Conservation (phyloP, 208 protist genomes). For the Sergeia podlipaevii region DNA sequence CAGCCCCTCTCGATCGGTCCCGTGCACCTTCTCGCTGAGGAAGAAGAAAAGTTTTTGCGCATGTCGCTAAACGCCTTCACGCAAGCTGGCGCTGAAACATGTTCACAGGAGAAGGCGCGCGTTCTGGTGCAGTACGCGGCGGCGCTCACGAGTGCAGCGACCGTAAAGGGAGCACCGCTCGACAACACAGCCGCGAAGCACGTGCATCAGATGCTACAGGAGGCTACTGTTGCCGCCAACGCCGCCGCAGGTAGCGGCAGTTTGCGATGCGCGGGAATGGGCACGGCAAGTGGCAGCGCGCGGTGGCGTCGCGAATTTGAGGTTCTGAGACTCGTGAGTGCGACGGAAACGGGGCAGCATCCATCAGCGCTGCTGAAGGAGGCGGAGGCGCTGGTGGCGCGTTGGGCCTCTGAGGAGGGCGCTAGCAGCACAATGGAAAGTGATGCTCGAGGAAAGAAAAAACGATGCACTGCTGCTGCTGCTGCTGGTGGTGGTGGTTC, state of each 20-base stretch:
- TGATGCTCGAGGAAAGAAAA: not conserved
- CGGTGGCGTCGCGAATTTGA: slow-evolving; percentile 41
- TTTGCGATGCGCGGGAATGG: slow-evolving; percentile 16
- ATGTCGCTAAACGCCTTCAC: slow-evolving; percentile 54
- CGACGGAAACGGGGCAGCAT: slow-evolving; percentile 9
- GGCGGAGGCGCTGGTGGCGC: slow-evolving; percentile 23
- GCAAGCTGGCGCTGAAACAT: slow-evolving; percentile 39
- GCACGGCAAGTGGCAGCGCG: too few relatives aligned
- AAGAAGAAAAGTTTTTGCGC: slow-evolving; percentile 42
- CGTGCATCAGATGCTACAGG: slow-evolving; percentile 34
- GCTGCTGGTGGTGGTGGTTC: slow-evolving; percentile 6
- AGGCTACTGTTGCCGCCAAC: too few relatives aligned
- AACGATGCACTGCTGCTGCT: not conserved
- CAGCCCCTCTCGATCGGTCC: slow-evolving; percentile 52
- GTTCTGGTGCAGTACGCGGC: slow-evolving; percentile 42
- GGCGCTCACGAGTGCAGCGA: slow-evolving; percentile 28
- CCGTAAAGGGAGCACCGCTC: slow-evolving; percentile 22
- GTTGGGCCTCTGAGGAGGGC: slow-evolving; percentile 12
- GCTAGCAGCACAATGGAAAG: too few relatives aligned
- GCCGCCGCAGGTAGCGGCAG: too few relatives aligned
- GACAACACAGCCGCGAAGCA: slow-evolving; percentile 21
- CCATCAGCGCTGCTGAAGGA: slow-evolving; percentile 22
- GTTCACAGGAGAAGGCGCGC: slow-evolving; percentile 19
- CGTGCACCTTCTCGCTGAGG: slow-evolving; percentile 26
- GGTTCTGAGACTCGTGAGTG: slow-evolving; percentile 53